Conservation (phyloP, 352 stramenopile genomes). For the Globisporangium nodosum region DNA sequence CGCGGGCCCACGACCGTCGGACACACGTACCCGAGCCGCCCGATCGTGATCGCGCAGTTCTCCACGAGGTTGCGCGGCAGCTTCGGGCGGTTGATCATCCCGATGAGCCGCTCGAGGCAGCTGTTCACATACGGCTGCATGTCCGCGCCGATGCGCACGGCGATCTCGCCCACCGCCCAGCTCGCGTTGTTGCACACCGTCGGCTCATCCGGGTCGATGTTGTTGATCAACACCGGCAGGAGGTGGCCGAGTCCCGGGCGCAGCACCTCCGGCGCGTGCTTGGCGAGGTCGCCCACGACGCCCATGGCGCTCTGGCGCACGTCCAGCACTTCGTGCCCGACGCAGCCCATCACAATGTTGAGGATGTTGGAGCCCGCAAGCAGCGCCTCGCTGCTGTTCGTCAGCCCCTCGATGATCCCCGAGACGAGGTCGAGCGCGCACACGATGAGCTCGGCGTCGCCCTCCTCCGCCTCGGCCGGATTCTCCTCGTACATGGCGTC, state of each 20-base stretch:
- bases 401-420: slow-evolving; percentile 85
- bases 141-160: slow-evolving; percentile 74
- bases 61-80: slow-evolving; percentile 85
- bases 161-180: slow-evolving; percentile 89
- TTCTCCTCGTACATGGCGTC: slow-evolving; percentile 78
- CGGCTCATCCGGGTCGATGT: slow-evolving; percentile 82
- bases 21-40: slow-evolving; percentile 82
- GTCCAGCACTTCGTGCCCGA: slow-evolving; percentile 83
- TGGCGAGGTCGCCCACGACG: slow-evolving; percentile 86
- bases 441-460: slow-evolving; percentile 88
- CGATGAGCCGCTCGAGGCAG: slow-evolving; percentile 61
- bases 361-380: slow-evolving; percentile 82
- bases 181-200: slow-evolving; percentile 92
- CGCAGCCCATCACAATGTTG: slow-evolving; percentile 83
- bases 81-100: slow-evolving; percentile 87
- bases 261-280: slow-evolving; percentile 71
- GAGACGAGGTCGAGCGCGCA: slow-evolving; percentile 87
- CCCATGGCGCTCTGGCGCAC: slow-evolving; percentile 88
- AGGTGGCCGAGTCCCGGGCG: slow-evolving; percentile 68
- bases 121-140: slow-evolving; percentile 81
- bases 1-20: slow-evolving; percentile 75
- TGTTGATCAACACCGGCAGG: slow-evolving; percentile 82
- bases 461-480: slow-evolving; percentile 72
- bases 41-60: slow-evolving; percentile 89
- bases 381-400: slow-evolving; percentile 67